A percentile compares a stretch with the other conserved stretches of the same genome.
phyloP scores from a whole-genome alignment of 2,329 filamentous ascomycete species.

The Colletotrichum tabaci region DNA sequence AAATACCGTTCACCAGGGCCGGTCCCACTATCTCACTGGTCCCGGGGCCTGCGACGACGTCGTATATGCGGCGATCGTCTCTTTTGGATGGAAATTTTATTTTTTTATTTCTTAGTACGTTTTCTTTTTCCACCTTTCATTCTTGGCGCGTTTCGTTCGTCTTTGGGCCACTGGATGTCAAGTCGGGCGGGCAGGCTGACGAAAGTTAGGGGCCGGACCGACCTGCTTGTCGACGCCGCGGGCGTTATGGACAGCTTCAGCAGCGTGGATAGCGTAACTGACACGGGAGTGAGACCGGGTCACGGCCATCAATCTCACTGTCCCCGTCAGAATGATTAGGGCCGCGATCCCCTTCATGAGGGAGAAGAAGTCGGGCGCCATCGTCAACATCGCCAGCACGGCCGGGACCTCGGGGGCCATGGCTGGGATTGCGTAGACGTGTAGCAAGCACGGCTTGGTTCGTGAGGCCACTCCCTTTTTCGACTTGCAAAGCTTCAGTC shows the following conservation, averaged over 20 bases:
- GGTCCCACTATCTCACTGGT: constrained; percentile 52
- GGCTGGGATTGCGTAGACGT: constrained; percentile 61
- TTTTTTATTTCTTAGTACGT: too few species aligned
- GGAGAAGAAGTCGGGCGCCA: constrained; percentile 54
- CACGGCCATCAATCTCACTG: constrained; percentile 59
- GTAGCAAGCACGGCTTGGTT: constrained; percentile 60
- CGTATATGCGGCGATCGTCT: constrained; percentile 23
- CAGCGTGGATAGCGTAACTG: constrained; percentile 55
- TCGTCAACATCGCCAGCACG: constrained; percentile 59
- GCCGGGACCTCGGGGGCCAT: constrained; percentile 54
- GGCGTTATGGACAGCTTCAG: constrained; percentile 60
- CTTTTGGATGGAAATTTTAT: constrained; percentile 20
- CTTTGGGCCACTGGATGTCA: too few species aligned
- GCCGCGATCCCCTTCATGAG: constrained; percentile 59
- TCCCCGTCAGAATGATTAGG: constrained; percentile 60
- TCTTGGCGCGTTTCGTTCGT: too few species aligned
- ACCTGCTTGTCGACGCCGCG: constrained; percentile 62
- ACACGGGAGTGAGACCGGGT: constrained; percentile 57
- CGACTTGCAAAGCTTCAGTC: too few species aligned
- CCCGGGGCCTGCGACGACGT: constrained; percentile 49
- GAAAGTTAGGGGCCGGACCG: constrained; percentile 47
- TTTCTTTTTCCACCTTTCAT: too few species aligned
- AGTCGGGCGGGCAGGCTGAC: background rate
- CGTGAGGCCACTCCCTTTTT: constrained; percentile 37
- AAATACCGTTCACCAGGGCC: constrained; percentile 12